phyloP scores from a whole-genome alignment of 148 eudicot species.

The Camellia japonica region DNA sequence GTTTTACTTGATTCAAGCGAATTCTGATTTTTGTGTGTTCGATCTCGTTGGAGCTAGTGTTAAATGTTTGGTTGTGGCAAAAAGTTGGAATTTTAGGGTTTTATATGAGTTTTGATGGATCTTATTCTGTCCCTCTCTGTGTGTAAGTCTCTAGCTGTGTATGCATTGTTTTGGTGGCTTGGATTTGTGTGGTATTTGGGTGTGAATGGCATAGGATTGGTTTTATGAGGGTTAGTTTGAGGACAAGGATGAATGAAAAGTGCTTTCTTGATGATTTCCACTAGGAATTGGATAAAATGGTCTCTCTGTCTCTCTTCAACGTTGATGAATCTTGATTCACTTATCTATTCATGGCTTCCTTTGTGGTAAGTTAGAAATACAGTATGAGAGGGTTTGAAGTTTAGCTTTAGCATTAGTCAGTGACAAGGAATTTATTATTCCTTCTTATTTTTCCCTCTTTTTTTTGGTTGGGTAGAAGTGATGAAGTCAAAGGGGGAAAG shows the following conservation, averaged over 20 bases:
- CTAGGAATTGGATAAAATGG: not conserved
- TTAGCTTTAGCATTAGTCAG: not conserved
- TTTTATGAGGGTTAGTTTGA: not conserved
- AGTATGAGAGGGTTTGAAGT: too few relatives aligned
- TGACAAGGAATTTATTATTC: not conserved
- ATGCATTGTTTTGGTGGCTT: not conserved
- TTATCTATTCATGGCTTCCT: not conserved
- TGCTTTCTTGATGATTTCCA: not conserved
- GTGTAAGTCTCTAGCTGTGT: not conserved
- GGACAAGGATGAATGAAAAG: not conserved
- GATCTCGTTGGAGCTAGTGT: not conserved
- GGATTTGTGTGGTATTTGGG: not conserved
- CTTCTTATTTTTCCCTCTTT: not conserved
- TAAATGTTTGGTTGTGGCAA: not conserved
- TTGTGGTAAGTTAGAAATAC: not conserved
- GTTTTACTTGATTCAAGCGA: not conserved
- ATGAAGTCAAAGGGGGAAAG: not conserved
- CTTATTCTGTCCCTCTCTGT: not conserved
- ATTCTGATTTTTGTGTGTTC: not conserved
- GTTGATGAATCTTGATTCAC: too few relatives aligned
- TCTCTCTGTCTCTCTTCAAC: not conserved
- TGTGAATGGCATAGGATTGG: slow-evolving; percentile 7
- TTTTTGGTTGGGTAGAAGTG: not conserved
- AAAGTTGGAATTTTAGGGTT: not conserved
- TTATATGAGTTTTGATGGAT: not conserved